Evolutionary conservation across 441 rosid genomes (phyloP), one percentile per base, ranked within the genome.

Genomic region (Metrosideros polymorpha): DNA sequence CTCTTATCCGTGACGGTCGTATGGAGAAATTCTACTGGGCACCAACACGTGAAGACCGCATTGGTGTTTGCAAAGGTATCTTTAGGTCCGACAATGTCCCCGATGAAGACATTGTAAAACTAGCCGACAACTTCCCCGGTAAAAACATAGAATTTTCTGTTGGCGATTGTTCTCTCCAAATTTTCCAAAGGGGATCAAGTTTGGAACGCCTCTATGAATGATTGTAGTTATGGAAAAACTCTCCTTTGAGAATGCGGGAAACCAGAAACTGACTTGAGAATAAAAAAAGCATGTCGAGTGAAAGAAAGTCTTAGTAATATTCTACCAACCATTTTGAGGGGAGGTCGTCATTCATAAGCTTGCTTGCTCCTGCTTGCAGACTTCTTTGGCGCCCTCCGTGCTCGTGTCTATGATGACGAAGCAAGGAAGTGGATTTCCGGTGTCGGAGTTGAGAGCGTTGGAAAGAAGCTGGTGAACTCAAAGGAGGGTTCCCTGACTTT

Each of bases 21-120:
- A 86, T 86, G 88, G 88, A 86, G 88, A 86, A 86, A 55, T 86
- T 86, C 88, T 86, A 86, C 85, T 86, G 88, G 88, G 88, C 88
- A 49, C 88, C 88, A 39, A 86, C 88, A 52, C 83, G 83, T 9
- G 88, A 86, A 57, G 88, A 86, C 85, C 88, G 88, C 43, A 83
- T 86, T 50, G 88, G 88, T 39, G 85, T 86, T 56, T 86, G 88
- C 88, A 86, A 71, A 9, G 88, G 88, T 47, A 86, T 83, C 85
- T 86, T 86, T 59, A 86, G 59, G 85, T 82, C 53, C 32, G 88
- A 86, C 82, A 86, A 86, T 50, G 54, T 86, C 43, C 83, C 88
- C 0, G 30, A 39, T 0, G 82, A 83, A 14, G 82, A 86, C 66
- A 82, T 86, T 22, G 85, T 86, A 66, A 86, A 86, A 52, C 82